Conservation (phyloP, 305 asterid genomes). For the Fraxinus sp. region DNA sequence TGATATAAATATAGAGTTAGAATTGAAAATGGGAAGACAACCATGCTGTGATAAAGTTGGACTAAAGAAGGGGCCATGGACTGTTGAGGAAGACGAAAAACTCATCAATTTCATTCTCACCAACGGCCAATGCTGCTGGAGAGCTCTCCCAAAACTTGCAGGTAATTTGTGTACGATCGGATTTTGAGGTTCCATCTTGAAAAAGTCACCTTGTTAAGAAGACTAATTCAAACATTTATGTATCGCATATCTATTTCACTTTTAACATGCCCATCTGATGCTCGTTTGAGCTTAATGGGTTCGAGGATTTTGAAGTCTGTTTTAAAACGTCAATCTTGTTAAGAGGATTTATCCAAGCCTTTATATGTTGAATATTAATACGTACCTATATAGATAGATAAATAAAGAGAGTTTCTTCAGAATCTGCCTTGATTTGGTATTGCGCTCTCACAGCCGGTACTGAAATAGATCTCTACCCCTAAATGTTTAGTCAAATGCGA, state of each 20-base stretch:
- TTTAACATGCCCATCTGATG: not conserved
- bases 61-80: constrained; percentile 83
- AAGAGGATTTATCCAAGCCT: not conserved
- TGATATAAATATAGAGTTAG: not conserved
- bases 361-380: not conserved
- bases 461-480: not conserved
- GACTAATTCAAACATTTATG: not conserved
- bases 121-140: constrained; percentile 92
- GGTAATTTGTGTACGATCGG: constrained; percentile 25
- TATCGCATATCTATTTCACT: not conserved
- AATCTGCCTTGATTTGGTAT: not conserved
- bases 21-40: constrained; percentile 59
- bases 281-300: not conserved
- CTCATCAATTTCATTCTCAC: constrained; percentile 61
- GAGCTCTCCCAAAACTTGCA: constrained; percentile 81
- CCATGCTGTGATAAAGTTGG: constrained; percentile 86
- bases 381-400: not conserved
- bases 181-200: not conserved
- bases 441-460: not conserved
- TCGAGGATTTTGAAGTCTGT: not conserved
- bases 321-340: not conserved
- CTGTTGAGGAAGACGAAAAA: constrained; percentile 69
- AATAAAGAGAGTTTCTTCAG: not conserved
- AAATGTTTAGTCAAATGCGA: not conserved
- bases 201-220: not conserved